phyloP scores from a whole-genome alignment of 192 early-diverging fungal species.

The Coemansia sp. region DNA sequence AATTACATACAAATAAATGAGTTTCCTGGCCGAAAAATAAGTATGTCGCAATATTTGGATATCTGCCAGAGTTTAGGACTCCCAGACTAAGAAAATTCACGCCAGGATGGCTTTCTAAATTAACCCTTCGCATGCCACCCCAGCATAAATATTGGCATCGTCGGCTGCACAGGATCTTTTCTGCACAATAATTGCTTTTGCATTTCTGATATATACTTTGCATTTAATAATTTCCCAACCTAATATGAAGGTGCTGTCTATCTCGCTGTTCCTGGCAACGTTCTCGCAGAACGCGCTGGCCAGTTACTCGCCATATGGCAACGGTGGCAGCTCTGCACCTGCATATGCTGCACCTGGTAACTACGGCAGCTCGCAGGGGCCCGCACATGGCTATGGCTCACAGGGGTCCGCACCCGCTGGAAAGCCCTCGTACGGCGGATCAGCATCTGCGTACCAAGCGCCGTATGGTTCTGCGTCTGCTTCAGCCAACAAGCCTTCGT shows the following conservation, averaged over 20 bases:
- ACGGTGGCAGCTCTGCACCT: not conserved
- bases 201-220: constrained; percentile 6
- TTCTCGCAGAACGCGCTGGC: constrained; percentile 18
- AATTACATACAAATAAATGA: not conserved
- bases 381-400: not conserved
- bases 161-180: not conserved
- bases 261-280: constrained; percentile 30
- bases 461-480: constrained; percentile 8
- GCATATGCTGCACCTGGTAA: not conserved
- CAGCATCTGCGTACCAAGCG: not conserved
- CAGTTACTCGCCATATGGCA: not conserved
- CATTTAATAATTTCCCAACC: constrained; percentile 4
- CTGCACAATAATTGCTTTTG: not conserved
- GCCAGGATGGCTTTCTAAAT: not conserved
- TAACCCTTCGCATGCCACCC: not conserved
- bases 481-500: not conserved
- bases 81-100: not conserved
- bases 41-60: not conserved
- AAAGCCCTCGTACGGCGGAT: constrained; percentile 1
- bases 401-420: constrained; percentile 1
- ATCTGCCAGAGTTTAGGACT: not conserved
- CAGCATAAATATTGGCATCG: not conserved
- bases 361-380: not conserved
- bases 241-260: constrained; percentile 12
- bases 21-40: not conserved